These are phyloP conservation scores for Colletotrichum sp. DNA, from an alignment of 2,329 filamentous ascomycete species.

Conservation along the genomic window DNA sequence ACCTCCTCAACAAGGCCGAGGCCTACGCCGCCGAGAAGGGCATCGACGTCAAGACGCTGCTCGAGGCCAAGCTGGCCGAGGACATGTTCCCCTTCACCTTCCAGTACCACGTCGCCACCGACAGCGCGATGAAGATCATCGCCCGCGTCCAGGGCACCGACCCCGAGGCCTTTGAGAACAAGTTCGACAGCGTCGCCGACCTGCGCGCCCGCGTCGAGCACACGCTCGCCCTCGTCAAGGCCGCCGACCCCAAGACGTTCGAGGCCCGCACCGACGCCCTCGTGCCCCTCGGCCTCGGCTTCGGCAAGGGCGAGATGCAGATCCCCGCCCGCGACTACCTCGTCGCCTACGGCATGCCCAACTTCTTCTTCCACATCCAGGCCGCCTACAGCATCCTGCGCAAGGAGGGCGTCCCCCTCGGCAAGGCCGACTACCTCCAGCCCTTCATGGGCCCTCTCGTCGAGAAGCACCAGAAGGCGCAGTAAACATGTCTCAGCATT, in stretches of 20 bases:
- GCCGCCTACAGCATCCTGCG: conserved; percentile 63
- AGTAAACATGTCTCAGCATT: neutral
- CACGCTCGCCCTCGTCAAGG: conserved; percentile 33
- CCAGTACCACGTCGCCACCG: conserved; percentile 40
- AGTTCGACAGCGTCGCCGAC: conserved; percentile 37
- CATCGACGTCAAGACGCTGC: neutral
- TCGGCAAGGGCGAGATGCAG: conserved; percentile 28
- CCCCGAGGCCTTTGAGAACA: conserved; percentile 26
- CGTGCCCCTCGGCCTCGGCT: conserved; percentile 24
- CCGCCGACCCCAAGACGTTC: conserved; percentile 25
- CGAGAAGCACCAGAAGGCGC: conserved; percentile 10
- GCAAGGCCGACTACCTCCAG: conserved; percentile 58
- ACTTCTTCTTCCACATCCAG: conserved; percentile 65
- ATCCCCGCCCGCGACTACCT: conserved; percentile 44
- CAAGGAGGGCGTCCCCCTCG: conserved; percentile 60
- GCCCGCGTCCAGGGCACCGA: conserved; percentile 36
- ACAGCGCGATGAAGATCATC: conserved; percentile 33
- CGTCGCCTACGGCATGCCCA: conserved; percentile 52
- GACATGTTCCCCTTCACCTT: conserved; percentile 50
- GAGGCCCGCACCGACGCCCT: conserved; percentile 27
- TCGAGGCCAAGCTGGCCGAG: conserved; percentile 27
- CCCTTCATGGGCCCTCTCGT: conserved; percentile 15
- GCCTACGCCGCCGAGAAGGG: conserved; percentile 8
- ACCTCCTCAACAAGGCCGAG: conserved; percentile 12
- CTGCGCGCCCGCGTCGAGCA: conserved; percentile 36